A percentile compares a stretch with the other conserved stretches of the same genome.
Evolutionary conservation across 2,329 filamentous ascomycete species (phyloP).

Genomic region (Paecilomyces sp.): DNA sequence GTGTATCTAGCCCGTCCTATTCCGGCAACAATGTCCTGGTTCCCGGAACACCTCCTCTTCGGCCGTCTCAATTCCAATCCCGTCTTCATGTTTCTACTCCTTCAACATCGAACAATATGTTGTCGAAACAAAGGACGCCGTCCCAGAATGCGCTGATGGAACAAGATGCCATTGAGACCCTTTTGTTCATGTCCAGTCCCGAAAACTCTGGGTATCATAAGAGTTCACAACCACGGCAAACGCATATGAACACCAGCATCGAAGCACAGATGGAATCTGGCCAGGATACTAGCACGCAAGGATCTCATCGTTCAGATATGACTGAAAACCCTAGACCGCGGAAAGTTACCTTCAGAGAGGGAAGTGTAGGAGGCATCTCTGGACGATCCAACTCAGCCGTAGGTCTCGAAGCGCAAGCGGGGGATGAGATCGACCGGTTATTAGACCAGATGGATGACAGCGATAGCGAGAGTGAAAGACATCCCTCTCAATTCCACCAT

Average conservation of each 20-base stretch:
- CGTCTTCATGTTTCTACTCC: constrained; percentile 8
- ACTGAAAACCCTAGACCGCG: neutral
- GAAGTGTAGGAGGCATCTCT: neutral
- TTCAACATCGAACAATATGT: constrained; percentile 7
- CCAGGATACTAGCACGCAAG: constrained; percentile 5
- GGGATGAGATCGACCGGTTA: constrained; percentile 34
- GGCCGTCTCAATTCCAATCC: constrained; percentile 12
- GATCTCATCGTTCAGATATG: constrained; percentile 8
- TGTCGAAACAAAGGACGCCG: constrained; percentile 24
- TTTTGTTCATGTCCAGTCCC: constrained; percentile 45
- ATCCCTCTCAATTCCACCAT: neutral
- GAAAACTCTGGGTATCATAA: constrained; percentile 39
- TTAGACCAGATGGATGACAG: constrained; percentile 33
- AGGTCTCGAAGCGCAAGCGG: constrained; percentile 25
- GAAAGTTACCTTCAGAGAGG: neutral
- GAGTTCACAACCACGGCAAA: constrained; percentile 22
- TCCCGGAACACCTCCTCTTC: constrained; percentile 25
- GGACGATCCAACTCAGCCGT: constrained; percentile 3
- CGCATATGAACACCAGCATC: constrained; percentile 14
- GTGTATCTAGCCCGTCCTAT: constrained; percentile 11
- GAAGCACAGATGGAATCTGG: constrained; percentile 16
- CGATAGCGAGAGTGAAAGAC: constrained; percentile 27
- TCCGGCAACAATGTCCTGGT: constrained; percentile 13
- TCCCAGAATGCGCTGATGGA: constrained; percentile 41
- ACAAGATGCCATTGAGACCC: constrained; percentile 44